Percentiles rank a stretch among this genome's conserved stretches.
Evolutionary conservation across 305 asterid genomes (phyloP).

Genomic region (Ilex paraguariensis): DNA sequence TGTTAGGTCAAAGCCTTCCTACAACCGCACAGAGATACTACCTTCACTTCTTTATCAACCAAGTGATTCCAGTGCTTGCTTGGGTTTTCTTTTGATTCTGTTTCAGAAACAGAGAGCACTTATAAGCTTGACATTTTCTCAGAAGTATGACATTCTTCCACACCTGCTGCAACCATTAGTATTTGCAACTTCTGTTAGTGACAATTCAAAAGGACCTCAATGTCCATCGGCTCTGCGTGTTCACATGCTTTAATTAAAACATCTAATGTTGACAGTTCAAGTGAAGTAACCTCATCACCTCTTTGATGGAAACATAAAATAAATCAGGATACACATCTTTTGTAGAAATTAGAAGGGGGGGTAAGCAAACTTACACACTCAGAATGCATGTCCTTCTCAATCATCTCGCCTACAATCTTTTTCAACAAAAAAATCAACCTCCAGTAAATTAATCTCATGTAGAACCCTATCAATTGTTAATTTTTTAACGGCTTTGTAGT

Average conservation of each 20-base stretch:
- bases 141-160: constrained; percentile 36
- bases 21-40: constrained; percentile 2
- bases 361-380: constrained; percentile 72
- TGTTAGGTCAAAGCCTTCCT: too few species aligned
- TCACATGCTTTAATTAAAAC: constrained; percentile 78
- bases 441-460: constrained; percentile 73
- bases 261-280: constrained; percentile 85
- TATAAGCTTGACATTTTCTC: constrained; percentile 34
- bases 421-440: constrained; percentile 82
- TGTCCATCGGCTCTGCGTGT: constrained; percentile 53
- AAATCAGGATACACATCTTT: constrained; percentile 60
- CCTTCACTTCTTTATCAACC: constrained; percentile 83
- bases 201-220: constrained; percentile 64
- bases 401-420: constrained; percentile 62
- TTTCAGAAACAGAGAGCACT: constrained; percentile 34
- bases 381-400: constrained; percentile 66
- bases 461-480: constrained; percentile 62
- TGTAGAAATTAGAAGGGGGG: constrained; percentile 62
- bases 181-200: constrained; percentile 86
- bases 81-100: constrained; percentile 52
- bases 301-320: constrained; percentile 41
- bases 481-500: constrained; percentile 64
- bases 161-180: constrained; percentile 66
- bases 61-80: constrained; percentile 52
- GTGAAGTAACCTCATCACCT: constrained; percentile 57